A percentile compares a stretch with the other conserved stretches of the same genome.
These are phyloP conservation scores for Penicillium sp. DNA, from an alignment of 2,329 filamentous ascomycete genomes.

Conservation along the genomic window DNA sequence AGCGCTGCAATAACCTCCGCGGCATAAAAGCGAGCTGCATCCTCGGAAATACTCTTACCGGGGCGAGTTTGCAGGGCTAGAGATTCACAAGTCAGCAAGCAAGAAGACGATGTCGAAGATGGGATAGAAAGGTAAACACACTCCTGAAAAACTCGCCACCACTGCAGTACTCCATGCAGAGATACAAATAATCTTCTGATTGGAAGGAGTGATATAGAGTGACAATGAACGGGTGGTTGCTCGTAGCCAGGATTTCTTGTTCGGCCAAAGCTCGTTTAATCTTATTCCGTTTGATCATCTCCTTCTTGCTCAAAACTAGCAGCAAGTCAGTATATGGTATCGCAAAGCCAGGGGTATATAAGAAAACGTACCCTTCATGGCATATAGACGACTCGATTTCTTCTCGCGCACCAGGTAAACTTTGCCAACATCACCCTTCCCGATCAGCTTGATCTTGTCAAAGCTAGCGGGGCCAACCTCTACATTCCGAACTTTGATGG, in stretches of 20 bases:
- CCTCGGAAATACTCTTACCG: constrained; percentile 95
- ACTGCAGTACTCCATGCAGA: constrained; percentile 99
- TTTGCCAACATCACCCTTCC: constrained; percentile 97
- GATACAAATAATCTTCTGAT: constrained; percentile 94
- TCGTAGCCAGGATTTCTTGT: constrained; percentile 96
- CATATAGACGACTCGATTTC: constrained; percentile 91
- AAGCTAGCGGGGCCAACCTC: constrained; percentile 95
- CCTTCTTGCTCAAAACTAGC: constrained; percentile 94
- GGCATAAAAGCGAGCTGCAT: constrained; percentile 94
- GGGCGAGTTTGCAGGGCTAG: constrained; percentile 86
- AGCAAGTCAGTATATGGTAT: constrained; percentile 36
- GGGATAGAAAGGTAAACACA: constrained; percentile 24
- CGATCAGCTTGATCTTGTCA: constrained; percentile 99
- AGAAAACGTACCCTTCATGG: constrained; percentile 81
- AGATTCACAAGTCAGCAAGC: constrained; percentile 6
- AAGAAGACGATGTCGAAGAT: not conserved
- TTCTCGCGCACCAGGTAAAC: constrained; percentile 97
- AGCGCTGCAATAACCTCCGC: constrained; percentile 95
- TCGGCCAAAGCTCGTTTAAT: constrained; percentile 97
- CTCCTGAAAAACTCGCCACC: constrained; percentile 94
- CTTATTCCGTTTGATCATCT: constrained; percentile 99
- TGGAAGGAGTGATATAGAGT: constrained; percentile 99
- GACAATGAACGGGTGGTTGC: constrained; percentile 98
- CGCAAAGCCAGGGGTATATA: not conserved
- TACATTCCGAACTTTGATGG: constrained; percentile 96